Base-by-base conservation (phyloP, 768 basidiomycete species). In the Collybiopsis luxurians region DNA sequence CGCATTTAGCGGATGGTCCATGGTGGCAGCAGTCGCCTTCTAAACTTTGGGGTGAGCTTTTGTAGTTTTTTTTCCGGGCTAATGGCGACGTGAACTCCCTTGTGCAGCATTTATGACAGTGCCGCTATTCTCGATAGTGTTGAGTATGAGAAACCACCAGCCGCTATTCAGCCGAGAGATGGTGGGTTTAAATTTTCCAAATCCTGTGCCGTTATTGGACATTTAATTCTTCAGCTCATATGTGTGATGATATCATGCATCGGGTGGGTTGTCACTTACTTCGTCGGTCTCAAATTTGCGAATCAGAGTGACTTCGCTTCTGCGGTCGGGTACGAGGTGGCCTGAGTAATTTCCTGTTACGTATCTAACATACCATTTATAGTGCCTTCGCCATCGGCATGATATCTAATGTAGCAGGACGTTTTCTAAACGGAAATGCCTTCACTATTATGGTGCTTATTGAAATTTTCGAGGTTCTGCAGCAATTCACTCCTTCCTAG, bases 241-340 rank as follows among this genome's bases (percentile, higher is more conserved):
- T 75, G 82, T 59, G 75, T 92, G 15, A 66, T 70, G 5, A 84
- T 90, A 54, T 73, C 89, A 2, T 85, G 78, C 56, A 71, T 83
- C 19, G 91, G 92, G 0, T 94, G 90, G 90, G 80, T 83, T 13
- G 85, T 83, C 40, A 95, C 92, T 68, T 84, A 90, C 65, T 90
- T 87, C 69, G 81, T 83, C 2, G 73, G 79, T 1, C 70, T 66
- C 27, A 79, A 78, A 65, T 90, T 92, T 66, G 73, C 74, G 31
- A 80, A 81, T 59, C 86, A 90, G 67, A 80, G 78, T 55, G 90
- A 95, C 66, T 86, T 94, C 66, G 85, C 81, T 27, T 86, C 90
- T 5, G 89, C 90, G 1, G 80, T 90, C 56, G 92, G 87, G 77
- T 82, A 58, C 19, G 76, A 69, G 2, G 30, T 42, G 19, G 45